phyloP scores from a whole-genome alignment of 2,329 filamentous ascomycete species.

The Sarocladium oryzae region DNA sequence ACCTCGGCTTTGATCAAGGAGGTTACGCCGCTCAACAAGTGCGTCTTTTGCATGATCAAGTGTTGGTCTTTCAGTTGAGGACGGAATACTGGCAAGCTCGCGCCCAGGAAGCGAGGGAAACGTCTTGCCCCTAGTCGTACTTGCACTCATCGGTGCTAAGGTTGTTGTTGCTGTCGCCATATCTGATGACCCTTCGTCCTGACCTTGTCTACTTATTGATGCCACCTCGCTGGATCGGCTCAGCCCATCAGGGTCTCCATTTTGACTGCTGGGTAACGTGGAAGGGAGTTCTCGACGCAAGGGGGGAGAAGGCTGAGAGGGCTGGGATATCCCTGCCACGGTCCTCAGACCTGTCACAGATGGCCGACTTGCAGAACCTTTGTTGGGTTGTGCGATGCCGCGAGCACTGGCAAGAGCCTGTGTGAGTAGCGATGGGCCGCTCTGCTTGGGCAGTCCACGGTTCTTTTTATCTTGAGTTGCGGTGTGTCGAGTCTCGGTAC shows the following conservation, averaged over 20 bases:
- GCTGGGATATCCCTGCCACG: neutral
- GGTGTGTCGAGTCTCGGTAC: neutral
- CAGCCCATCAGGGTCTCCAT: slow-evolving; percentile 10
- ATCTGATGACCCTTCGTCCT: slow-evolving; percentile 10
- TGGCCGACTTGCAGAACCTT: slow-evolving; percentile 1
- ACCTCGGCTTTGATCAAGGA: slow-evolving; percentile 22
- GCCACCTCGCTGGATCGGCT: neutral
- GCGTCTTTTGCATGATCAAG: slow-evolving; percentile 29
- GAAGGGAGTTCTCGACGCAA: neutral
- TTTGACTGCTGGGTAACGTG: slow-evolving; percentile 14
- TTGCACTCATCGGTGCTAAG: neutral
- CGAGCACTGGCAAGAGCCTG: slow-evolving; percentile 54
- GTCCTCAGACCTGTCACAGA: neutral
- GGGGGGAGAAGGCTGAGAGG: neutral
- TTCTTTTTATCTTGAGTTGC: slow-evolving; percentile 1
- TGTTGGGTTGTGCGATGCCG: slow-evolving; percentile 34
- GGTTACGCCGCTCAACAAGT: slow-evolving; percentile 28
- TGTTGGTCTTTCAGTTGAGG: slow-evolving; percentile 25
- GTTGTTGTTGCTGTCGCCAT: slow-evolving; percentile 25
- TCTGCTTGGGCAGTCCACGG: slow-evolving; percentile 32
- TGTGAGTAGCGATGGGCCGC: slow-evolving; percentile 49
- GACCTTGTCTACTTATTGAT: neutral
- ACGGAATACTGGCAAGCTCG: slow-evolving; percentile 24
- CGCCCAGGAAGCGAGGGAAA: slow-evolving; percentile 17
- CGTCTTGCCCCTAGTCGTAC: slow-evolving; percentile 17